Percentiles rank a stretch among this genome's conserved stretches.
Evolutionary conservation across 352 stramenopile genomes (phyloP).

Genomic region (Phytophthora rubi): DNA sequence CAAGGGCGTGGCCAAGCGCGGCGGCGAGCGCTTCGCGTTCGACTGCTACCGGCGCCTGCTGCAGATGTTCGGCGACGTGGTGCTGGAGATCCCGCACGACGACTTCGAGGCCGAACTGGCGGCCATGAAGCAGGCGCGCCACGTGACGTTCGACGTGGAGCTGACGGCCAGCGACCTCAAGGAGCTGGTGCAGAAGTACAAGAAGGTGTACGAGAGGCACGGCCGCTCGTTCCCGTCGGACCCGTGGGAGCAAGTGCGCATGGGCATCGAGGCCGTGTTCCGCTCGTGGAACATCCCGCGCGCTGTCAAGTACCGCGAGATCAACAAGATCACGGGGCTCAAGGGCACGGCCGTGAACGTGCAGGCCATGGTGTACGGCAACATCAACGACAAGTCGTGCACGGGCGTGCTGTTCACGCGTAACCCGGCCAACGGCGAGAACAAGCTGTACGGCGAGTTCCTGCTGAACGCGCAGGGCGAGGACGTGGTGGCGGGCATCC

Average conservation of each 20-base stretch:
- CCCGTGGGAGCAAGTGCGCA: constrained; percentile 36
- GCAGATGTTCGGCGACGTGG: constrained; percentile 35
- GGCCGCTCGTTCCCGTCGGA: constrained; percentile 30
- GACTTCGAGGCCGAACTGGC: constrained; percentile 35
- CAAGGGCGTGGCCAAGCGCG: constrained; percentile 29
- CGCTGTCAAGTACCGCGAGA: constrained; percentile 35
- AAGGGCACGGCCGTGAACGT: constrained; percentile 36
- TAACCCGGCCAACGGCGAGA: constrained; percentile 31
- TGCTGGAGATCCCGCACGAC: constrained; percentile 36
- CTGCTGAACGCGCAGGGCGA: constrained; percentile 35
- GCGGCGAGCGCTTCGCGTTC: constrained; percentile 31
- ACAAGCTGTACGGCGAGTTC: constrained; percentile 36
- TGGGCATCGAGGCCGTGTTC: constrained; percentile 39
- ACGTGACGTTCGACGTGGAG: constrained; percentile 34
- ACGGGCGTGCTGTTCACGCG: constrained; percentile 37
- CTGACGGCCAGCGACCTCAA: constrained; percentile 32
- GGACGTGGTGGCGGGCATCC: constrained; percentile 33
- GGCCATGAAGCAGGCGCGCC: constrained; percentile 26
- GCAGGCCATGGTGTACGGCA: constrained; percentile 35
- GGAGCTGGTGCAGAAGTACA: constrained; percentile 36
- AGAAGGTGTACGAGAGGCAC: constrained; percentile 33
- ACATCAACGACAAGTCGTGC: constrained; percentile 36
- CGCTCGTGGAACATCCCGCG: constrained; percentile 36
- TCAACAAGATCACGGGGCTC: constrained; percentile 38
- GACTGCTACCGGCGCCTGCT: constrained; percentile 38